Evolutionary conservation across 73 alveolate species (phyloP).

Genomic region (Halteria grandinella): DNA sequence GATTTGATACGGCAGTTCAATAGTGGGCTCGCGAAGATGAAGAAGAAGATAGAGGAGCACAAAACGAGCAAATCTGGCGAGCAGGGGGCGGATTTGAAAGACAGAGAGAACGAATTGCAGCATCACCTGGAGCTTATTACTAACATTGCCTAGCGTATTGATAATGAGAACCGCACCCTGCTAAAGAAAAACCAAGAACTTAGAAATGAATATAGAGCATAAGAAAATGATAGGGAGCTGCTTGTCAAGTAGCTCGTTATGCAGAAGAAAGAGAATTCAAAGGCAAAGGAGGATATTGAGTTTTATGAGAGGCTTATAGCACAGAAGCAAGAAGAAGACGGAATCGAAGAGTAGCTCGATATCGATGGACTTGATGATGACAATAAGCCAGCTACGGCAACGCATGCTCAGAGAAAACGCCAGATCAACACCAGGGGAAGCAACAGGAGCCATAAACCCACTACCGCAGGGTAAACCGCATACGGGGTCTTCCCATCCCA

Average conservation of each 20-base stretch:
- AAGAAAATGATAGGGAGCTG: slow-evolving; percentile 76
- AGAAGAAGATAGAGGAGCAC: slow-evolving; percentile 69
- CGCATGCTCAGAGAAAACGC: background rate
- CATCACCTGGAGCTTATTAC: slow-evolving; percentile 68
- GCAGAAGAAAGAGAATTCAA: slow-evolving; percentile 74
- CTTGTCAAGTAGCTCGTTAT: slow-evolving; percentile 61
- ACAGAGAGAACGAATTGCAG: slow-evolving; percentile 76
- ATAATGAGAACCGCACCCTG: slow-evolving; percentile 69
- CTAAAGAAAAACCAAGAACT: slow-evolving; percentile 76
- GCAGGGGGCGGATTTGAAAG: slow-evolving; percentile 68
- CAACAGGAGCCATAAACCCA: slow-evolving; percentile 4
- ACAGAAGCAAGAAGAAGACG: slow-evolving; percentile 57
- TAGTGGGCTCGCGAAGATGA: slow-evolving; percentile 59
- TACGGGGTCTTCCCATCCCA: background rate
- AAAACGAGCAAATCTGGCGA: slow-evolving; percentile 63
- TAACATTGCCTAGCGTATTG: slow-evolving; percentile 71
- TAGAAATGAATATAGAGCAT: slow-evolving; percentile 64
- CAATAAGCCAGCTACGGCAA: slow-evolving; percentile 22
- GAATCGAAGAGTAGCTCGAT: slow-evolving; percentile 59
- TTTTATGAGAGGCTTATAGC: slow-evolving; percentile 52
- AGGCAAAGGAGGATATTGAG: slow-evolving; percentile 70
- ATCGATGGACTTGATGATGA: background rate
- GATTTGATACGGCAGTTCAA: slow-evolving; percentile 74
- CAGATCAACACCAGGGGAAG: slow-evolving; percentile 40
- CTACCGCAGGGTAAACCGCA: background rate